These are phyloP conservation scores for Fusarium austroafricanum DNA, from an alignment of 2,329 filamentous ascomycete species.

Conservation along the genomic window DNA sequence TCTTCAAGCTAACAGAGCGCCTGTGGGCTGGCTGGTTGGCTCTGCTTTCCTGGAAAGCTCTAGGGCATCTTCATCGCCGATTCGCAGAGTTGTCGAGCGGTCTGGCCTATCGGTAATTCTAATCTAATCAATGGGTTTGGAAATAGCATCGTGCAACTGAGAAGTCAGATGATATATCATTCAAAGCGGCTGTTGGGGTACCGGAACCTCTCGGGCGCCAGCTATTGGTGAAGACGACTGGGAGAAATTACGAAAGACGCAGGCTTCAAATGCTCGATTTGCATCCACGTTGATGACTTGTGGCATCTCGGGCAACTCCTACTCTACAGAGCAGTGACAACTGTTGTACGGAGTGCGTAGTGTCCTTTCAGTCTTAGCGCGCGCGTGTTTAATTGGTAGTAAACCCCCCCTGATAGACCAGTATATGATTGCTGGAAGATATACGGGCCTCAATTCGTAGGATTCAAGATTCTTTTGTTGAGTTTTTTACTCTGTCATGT, in stretches of 20 bases:
- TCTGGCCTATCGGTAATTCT: slow-evolving; percentile 28
- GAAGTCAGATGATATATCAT: not conserved
- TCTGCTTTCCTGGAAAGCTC: not conserved
- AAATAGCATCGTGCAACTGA: slow-evolving; percentile 3
- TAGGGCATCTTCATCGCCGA: slow-evolving; percentile 37
- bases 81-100: slow-evolving; percentile 35
- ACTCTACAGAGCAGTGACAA: not conserved
- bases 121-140: not conserved
- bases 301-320: slow-evolving; percentile 10
- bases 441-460: slow-evolving; percentile 4
- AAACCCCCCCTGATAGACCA: slow-evolving; percentile 1
- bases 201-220: not conserved
- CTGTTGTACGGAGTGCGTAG: not conserved
- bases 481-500: not conserved
- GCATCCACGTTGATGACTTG: slow-evolving; percentile 5
- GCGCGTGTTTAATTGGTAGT: slow-evolving; percentile 3
- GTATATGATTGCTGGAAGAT: not conserved
- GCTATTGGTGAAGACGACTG: not conserved
- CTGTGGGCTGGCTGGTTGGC: slow-evolving; percentile 10
- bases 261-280: slow-evolving; percentile 15
- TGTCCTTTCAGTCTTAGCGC: slow-evolving; percentile 9
- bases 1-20: slow-evolving; percentile 21
- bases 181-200: not conserved
- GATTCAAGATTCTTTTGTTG: not conserved
- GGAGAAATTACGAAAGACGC: not conserved